Evolutionary conservation across 2,329 filamentous ascomycete genomes (phyloP).

Genomic region (Daldinia sp.): DNA sequence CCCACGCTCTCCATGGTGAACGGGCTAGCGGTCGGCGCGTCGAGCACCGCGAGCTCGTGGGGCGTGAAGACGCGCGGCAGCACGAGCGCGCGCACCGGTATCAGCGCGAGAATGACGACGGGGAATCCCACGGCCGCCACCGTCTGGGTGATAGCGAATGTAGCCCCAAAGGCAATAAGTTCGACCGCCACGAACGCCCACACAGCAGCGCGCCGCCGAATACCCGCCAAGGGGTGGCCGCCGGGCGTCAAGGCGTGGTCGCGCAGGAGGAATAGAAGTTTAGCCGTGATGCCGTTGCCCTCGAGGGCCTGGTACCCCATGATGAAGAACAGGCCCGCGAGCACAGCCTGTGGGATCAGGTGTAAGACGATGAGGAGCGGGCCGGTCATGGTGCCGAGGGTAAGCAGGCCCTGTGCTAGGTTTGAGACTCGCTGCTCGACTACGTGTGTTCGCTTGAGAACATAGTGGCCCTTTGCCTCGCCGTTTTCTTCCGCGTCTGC

Average conservation of each 20-base stretch:
- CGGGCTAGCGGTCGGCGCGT: slow-evolving; percentile 79
- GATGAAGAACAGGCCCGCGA: slow-evolving; percentile 85
- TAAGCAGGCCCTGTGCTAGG: slow-evolving; percentile 80
- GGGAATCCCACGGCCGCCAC: slow-evolving; percentile 86
- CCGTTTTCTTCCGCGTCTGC: slow-evolving; percentile 66
- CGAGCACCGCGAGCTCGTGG: slow-evolving; percentile 72
- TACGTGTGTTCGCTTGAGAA: slow-evolving; percentile 68
- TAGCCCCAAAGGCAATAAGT: slow-evolving; percentile 78
- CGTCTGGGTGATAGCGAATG: slow-evolving; percentile 86
- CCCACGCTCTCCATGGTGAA: slow-evolving; percentile 83
- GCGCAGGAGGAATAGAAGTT: slow-evolving; percentile 76
- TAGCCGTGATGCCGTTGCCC: slow-evolving; percentile 81
- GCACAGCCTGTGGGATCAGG: slow-evolving; percentile 81
- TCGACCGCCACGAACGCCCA: slow-evolving; percentile 79
- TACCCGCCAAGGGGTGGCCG: slow-evolving; percentile 69
- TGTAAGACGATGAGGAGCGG: slow-evolving; percentile 80
- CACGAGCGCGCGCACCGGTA: slow-evolving; percentile 73
- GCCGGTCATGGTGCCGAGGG: slow-evolving; percentile 81
- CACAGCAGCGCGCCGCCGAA: slow-evolving; percentile 72
- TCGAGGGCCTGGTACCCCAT: slow-evolving; percentile 85
- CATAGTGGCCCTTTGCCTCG: slow-evolving; percentile 67
- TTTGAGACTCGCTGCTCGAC: slow-evolving; percentile 86
- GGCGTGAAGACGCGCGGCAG: slow-evolving; percentile 71
- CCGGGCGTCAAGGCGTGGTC: slow-evolving; percentile 72
- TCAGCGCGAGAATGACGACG: slow-evolving; percentile 76